Conservation (phyloP, 2,329 filamentous ascomycete genomes). For the Venturia oleaginea region DNA sequence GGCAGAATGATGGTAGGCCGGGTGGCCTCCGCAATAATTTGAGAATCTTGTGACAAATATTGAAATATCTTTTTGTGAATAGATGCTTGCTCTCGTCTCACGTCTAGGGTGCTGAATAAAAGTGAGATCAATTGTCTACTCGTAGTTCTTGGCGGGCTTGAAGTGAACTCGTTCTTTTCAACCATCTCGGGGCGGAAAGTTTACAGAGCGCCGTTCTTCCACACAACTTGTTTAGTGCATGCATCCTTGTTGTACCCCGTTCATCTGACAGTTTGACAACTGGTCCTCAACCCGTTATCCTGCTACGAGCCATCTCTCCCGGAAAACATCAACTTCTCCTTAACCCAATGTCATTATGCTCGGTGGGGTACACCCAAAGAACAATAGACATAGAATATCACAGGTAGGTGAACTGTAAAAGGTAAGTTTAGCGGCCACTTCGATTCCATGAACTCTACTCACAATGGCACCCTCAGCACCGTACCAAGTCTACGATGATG, state of each 20-base stretch:
- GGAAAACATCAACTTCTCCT: not conserved
- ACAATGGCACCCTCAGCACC: not conserved
- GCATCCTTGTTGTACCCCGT: not conserved
- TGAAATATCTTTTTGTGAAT: not conserved
- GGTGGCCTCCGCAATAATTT: not conserved
- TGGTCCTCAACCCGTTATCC: not conserved
- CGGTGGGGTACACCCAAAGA: not conserved
- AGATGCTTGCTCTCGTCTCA: too few relatives aligned
- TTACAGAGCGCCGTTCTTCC: too few relatives aligned
- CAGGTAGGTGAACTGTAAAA: not conserved
- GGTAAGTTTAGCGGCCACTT: not conserved
- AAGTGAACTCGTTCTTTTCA: too few relatives aligned
- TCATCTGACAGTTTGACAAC: not conserved
- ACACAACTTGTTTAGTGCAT: too few relatives aligned
- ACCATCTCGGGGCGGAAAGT: too few relatives aligned
- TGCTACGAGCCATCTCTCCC: not conserved
- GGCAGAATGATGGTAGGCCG: not conserved
- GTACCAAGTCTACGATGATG: conserved; percentile 18
- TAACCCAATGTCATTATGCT: not conserved
- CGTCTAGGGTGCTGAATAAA: too few relatives aligned
- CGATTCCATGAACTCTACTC: not conserved
- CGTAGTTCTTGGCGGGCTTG: too few relatives aligned
- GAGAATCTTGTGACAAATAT: not conserved
- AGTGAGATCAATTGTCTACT: too few relatives aligned
- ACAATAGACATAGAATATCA: not conserved